A percentile compares a stretch with the other conserved stretches of the same genome.
These are phyloP conservation scores for Geum urbanum DNA, from an alignment of 306 rosid genomes.

Conservation along the genomic window DNA sequence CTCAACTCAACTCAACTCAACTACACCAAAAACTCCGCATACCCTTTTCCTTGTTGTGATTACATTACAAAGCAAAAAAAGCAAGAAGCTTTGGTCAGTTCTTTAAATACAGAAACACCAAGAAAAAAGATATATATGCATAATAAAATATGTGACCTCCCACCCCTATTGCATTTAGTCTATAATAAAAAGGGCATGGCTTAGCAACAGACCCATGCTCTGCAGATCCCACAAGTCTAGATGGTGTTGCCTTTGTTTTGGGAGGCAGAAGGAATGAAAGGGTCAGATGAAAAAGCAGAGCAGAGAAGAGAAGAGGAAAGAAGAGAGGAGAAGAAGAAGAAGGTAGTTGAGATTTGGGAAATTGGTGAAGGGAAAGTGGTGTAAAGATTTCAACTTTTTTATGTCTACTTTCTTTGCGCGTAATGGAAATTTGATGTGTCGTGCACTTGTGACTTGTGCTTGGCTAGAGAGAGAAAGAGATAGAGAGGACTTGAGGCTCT, in stretches of 20 bases:
- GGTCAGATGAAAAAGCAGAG: slow-evolving; percentile 23
- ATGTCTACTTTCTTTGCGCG: no score
- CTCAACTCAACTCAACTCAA: slow-evolving; percentile 3
- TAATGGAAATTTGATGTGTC: slow-evolving; percentile 19
- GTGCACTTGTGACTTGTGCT: background rate
- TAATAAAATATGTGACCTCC: background rate
- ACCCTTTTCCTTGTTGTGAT: slow-evolving; percentile 13
- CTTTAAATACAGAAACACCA: background rate
- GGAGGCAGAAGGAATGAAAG: slow-evolving; percentile 59
- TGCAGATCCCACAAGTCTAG: slow-evolving; percentile 35
- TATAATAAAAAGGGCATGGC: slow-evolving; percentile 21
- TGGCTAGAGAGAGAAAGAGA: slow-evolving; percentile 5
- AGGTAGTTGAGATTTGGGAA: slow-evolving; percentile 30
- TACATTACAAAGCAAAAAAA: slow-evolving; percentile 1
- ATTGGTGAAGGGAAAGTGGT: slow-evolving; percentile 30
- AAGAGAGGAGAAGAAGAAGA: background rate
- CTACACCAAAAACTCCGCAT: slow-evolving; percentile 20
- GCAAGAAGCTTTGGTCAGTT: slow-evolving; percentile 6
- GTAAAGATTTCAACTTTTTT: no score
- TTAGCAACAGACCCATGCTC: slow-evolving; percentile 40
- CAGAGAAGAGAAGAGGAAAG: slow-evolving; percentile 18
- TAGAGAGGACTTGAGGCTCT: slow-evolving; percentile 40
- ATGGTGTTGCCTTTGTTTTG: slow-evolving; percentile 34
- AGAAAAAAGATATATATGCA: background rate
- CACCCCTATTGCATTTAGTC: background rate